Percentiles rank a stretch among this genome's conserved stretches.
These are phyloP conservation scores for Selaginella tamariscina DNA, from an alignment of 75 land plant genomes.

Conservation along the genomic window DNA sequence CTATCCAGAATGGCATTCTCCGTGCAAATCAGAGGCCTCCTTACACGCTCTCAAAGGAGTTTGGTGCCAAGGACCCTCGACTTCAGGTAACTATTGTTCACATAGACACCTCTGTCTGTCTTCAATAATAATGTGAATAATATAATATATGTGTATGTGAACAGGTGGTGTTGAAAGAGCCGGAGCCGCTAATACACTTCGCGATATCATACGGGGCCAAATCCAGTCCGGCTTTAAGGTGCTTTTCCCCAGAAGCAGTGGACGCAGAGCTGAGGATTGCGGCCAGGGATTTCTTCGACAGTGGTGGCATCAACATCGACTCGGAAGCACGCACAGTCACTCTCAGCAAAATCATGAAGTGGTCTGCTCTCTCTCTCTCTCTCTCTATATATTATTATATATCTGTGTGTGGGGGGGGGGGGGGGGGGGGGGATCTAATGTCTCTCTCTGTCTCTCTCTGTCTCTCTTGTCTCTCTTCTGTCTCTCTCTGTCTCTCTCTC, in stretches of 20 bases:
- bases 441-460: no score
- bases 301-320: slow-evolving; percentile 53
- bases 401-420: slow-evolving; percentile 8
- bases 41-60: slow-evolving; percentile 57
- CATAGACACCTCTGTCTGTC: no score
- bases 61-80: slow-evolving; percentile 53
- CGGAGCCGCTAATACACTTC: slow-evolving; percentile 67
- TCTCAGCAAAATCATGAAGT: slow-evolving; percentile 40
- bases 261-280: slow-evolving; percentile 56
- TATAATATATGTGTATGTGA: no score
- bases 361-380: slow-evolving; percentile 49
- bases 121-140: no score
- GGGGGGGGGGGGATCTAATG: no score
- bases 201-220: slow-evolving; percentile 48
- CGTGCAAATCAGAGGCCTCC: slow-evolving; percentile 72
- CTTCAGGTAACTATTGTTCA: slow-evolving; percentile 23
- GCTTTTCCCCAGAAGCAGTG: slow-evolving; percentile 58
- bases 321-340: slow-evolving; percentile 32
- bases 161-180: slow-evolving; percentile 48
- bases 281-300: slow-evolving; percentile 39
- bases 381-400: neutral
- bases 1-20: slow-evolving; percentile 69
- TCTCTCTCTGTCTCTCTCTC: neutral
- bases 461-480: neutral
- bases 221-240: slow-evolving; percentile 60